These are phyloP conservation scores for Coemansia sp. DNA, from an alignment of 192 early-diverging fungal species.

Conservation along the genomic window DNA sequence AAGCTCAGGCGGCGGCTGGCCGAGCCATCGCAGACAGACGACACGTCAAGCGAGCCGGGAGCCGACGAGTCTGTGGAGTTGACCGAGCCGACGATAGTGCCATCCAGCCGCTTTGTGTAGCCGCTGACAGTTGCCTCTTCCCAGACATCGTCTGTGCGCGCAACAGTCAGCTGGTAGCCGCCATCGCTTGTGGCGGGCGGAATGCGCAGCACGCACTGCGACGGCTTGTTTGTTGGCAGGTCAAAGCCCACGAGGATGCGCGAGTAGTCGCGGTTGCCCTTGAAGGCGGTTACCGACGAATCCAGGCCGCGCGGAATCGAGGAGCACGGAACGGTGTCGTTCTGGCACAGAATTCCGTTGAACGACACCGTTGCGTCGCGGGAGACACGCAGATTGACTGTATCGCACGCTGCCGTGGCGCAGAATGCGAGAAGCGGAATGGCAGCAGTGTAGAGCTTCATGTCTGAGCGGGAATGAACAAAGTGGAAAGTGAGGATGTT, in stretches of 20 bases:
- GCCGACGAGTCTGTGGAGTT: conserved; percentile 2
- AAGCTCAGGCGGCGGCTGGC: conserved; percentile 35
- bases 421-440: background rate
- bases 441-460: conserved; percentile 1
- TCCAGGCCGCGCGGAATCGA: conserved; percentile 29
- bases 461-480: background rate
- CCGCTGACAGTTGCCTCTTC: conserved; percentile 45
- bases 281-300: conserved; percentile 26
- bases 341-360: conserved; percentile 38
- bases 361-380: conserved; percentile 33
- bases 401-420: background rate
- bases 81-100: conserved; percentile 17
- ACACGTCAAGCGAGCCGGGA: conserved; percentile 21
- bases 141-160: conserved; percentile 40
- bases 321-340: conserved; percentile 32
- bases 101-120: conserved; percentile 27
- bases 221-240: conserved; percentile 24
- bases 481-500: too few relatives aligned
- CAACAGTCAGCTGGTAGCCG: conserved; percentile 22
- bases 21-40: conserved; percentile 26
- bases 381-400: conserved; percentile 15
- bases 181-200: conserved; percentile 23
- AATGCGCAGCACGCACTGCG: conserved; percentile 28
- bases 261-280: conserved; percentile 50
- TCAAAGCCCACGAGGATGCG: conserved; percentile 51